Evolutionary conservation across 1,139 yeast species (phyloP).

Genomic region (Suhomyces maxii): DNA sequence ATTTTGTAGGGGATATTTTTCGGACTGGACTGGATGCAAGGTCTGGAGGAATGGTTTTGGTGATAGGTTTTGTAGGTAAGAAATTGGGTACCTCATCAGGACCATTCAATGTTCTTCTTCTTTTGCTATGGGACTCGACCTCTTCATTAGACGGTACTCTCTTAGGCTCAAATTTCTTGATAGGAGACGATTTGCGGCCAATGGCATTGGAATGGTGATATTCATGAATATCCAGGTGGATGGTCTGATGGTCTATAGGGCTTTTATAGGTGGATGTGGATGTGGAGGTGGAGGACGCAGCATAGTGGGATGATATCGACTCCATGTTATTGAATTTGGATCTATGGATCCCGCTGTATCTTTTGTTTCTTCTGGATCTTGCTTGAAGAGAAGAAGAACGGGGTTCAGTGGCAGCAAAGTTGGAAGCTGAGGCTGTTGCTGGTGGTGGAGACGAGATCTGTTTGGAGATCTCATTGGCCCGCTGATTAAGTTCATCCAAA

Average conservation of each 20-base stretch:
- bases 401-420: constrained; percentile 2
- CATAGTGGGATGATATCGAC: constrained; percentile 41
- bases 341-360: constrained; percentile 37
- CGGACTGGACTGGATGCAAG: neutral
- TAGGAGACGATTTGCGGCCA: constrained; percentile 4
- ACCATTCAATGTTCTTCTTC: constrained; percentile 26
- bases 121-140: constrained; percentile 17
- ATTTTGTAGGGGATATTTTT: constrained; percentile 1
- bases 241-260: neutral
- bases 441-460: constrained; percentile 16
- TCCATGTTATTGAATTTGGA: constrained; percentile 42
- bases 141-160: neutral
- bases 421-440: neutral
- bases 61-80: constrained; percentile 3
- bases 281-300: constrained; percentile 3
- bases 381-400: constrained; percentile 7
- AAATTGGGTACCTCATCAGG: constrained; percentile 24
- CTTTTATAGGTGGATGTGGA: neutral
- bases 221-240: constrained; percentile 1
- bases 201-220: neutral
- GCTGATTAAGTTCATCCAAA: constrained; percentile 37
- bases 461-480: constrained; percentile 34
- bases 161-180: constrained; percentile 1
- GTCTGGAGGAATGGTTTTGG: neutral
- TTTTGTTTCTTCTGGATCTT: constrained; percentile 22